Evolutionary conservation across 2,329 filamentous ascomycete genomes (phyloP).

Genomic region (Diaporthe velutina): DNA sequence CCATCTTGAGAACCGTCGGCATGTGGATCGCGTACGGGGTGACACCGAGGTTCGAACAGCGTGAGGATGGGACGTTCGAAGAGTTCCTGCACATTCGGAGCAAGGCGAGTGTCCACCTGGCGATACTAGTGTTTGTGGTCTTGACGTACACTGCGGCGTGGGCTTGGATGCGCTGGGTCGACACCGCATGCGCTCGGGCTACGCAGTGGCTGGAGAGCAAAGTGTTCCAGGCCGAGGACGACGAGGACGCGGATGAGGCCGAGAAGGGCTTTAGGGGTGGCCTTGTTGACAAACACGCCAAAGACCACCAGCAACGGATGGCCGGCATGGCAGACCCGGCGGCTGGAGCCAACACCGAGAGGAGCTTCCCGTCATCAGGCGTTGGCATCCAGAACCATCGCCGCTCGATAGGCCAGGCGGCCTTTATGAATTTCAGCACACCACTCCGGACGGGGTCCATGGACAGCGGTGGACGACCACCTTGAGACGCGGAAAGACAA

Average conservation of each 20-base stretch:
- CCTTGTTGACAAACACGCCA: not conserved
- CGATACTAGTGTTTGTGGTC: conserved; percentile 60
- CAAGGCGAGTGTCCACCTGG: conserved; percentile 54
- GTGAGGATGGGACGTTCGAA: conserved; percentile 55
- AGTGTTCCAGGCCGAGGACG: conserved; percentile 59
- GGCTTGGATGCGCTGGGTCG: conserved; percentile 65
- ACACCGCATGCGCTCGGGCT: conserved; percentile 60
- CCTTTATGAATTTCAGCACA: not conserved
- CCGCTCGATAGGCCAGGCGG: conserved; percentile 9
- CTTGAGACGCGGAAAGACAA: not conserved
- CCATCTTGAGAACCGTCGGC: conserved; percentile 63
- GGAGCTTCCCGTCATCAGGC: not conserved
- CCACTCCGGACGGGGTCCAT: not conserved
- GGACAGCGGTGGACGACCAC: conserved; percentile 5
- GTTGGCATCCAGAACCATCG: not conserved
- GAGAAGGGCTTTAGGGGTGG: conserved; percentile 44
- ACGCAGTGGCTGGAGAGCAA: conserved; percentile 61
- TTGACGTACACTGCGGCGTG: conserved; percentile 61
- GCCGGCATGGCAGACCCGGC: not conserved
- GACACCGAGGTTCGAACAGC: conserved; percentile 41
- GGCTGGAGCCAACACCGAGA: not conserved
- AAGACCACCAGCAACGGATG: conserved; percentile 16
- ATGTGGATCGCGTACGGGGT: conserved; percentile 66
- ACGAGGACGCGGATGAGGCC: conserved; percentile 43
- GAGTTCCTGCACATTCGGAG: conserved; percentile 57